Percentiles rank a stretch among this genome's conserved stretches.
Evolutionary conservation across 116 monocot genomes (phyloP).

Genomic region (Thalassia testudinum): DNA sequence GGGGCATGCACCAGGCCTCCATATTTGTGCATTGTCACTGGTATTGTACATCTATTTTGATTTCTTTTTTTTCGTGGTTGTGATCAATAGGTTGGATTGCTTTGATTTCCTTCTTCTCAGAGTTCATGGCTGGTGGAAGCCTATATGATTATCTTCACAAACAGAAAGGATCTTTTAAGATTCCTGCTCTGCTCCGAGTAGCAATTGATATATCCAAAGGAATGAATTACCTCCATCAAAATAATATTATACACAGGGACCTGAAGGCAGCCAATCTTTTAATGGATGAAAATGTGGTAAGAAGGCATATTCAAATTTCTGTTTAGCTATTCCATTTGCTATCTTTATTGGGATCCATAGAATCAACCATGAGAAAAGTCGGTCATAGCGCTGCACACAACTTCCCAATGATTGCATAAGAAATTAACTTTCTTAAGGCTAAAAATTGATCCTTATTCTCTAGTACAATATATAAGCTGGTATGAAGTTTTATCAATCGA

Average conservation of each 20-base stretch:
- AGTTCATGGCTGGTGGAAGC: constrained; percentile 92
- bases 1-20: constrained; percentile 73
- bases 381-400: no score
- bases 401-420: no score
- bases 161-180: constrained; percentile 54
- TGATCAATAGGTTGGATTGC: not conserved
- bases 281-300: constrained; percentile 96
- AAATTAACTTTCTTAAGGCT: no score
- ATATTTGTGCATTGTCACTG: constrained; percentile 65
- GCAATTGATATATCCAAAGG: constrained; percentile 85
- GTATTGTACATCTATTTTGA: constrained; percentile 10
- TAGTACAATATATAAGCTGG: no score
- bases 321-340: no score
- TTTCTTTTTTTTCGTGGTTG: no score
- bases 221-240: constrained; percentile 92
- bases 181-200: constrained; percentile 59
- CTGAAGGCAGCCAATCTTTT: constrained; percentile 91
- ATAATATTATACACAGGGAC: constrained; percentile 88
- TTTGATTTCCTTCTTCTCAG: constrained; percentile 13
- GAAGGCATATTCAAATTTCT: no score
- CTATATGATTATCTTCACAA: constrained; percentile 87
- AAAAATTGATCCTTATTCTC: no score
- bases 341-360: no score
- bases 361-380: no score
- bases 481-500: no score